These are phyloP conservation scores for Coemansia furcata DNA, from an alignment of 192 early-diverging fungal species.

Conservation along the genomic window DNA sequence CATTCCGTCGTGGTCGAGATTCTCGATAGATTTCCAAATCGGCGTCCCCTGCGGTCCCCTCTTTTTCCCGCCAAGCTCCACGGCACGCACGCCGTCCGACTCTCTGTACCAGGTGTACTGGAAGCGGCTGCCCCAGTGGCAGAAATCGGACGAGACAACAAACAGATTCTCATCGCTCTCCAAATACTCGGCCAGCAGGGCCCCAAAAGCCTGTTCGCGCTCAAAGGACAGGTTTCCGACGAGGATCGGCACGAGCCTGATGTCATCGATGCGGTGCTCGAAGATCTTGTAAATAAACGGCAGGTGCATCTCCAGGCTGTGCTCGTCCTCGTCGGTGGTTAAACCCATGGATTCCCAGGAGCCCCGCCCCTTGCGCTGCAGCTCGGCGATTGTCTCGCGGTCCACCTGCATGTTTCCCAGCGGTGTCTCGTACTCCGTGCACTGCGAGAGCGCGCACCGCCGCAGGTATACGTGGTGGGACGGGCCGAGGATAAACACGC, in stretches of 20 bases:
- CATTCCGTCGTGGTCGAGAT: constrained; percentile 84
- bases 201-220: constrained; percentile 67
- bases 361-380: constrained; percentile 56
- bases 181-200: constrained; percentile 74
- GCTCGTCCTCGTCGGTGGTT: constrained; percentile 84
- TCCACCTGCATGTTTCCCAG: constrained; percentile 81
- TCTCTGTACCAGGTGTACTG: constrained; percentile 67
- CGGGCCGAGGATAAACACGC: constrained; percentile 91
- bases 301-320: constrained; percentile 97
- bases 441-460: constrained; percentile 75
- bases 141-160: constrained; percentile 96
- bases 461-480: constrained; percentile 86
- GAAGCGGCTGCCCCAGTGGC: constrained; percentile 95
- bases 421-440: constrained; percentile 78
- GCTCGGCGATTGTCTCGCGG: constrained; percentile 54
- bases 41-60: constrained; percentile 29
- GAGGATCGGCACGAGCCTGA: constrained; percentile 85
- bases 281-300: constrained; percentile 87
- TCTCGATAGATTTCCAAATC: constrained; percentile 77
- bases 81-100: constrained; percentile 7
- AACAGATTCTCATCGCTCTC: constrained; percentile 70
- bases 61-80: constrained; percentile 6
- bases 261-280: constrained; percentile 55
- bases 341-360: constrained; percentile 67
- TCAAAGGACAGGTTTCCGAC: constrained; percentile 70